Evolutionary conservation across 1,284 basidiomycete species (phyloP).

Genomic region (Heimioporus punctisporus): DNA sequence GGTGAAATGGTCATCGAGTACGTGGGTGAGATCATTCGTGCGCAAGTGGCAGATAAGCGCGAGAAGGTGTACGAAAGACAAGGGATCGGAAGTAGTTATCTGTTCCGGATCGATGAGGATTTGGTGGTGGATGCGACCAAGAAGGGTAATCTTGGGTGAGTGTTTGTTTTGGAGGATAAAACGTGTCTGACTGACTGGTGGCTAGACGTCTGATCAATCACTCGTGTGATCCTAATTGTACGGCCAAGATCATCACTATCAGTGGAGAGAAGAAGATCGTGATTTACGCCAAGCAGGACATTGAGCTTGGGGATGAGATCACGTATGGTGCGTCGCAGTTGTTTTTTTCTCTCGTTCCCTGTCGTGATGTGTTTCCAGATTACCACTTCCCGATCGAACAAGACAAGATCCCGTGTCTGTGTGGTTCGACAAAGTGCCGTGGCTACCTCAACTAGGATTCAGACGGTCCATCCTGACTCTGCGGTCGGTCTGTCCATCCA

Average conservation of each 20-base stretch:
- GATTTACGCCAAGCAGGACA: constrained; percentile 96
- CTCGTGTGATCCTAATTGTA: constrained; percentile 97
- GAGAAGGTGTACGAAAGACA: constrained; percentile 97
- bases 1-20: constrained; percentile 99
- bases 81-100: constrained; percentile 94
- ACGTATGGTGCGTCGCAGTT: constrained; percentile 72
- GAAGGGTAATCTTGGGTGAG: constrained; percentile 96
- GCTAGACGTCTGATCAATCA: constrained; percentile 93
- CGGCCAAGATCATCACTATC: constrained; percentile 98
- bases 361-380: constrained; percentile 50
- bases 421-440: constrained; percentile 85
- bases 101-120: constrained; percentile 94
- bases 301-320: constrained; percentile 94
- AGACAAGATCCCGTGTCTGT: constrained; percentile 91
- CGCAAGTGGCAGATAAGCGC: constrained; percentile 95
- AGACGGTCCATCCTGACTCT: too few relatives aligned
- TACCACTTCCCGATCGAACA: constrained; percentile 95
- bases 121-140: constrained; percentile 97
- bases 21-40: constrained; percentile 96
- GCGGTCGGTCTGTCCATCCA: too few relatives aligned
- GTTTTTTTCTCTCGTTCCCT: not conserved
- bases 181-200: constrained; percentile 12
- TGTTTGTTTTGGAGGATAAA: constrained; percentile 20
- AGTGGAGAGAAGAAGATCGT: constrained; percentile 99
- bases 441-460: constrained; percentile 85